Conservation (phyloP, 768 basidiomycete genomes). For the Collybia mongolica region DNA sequence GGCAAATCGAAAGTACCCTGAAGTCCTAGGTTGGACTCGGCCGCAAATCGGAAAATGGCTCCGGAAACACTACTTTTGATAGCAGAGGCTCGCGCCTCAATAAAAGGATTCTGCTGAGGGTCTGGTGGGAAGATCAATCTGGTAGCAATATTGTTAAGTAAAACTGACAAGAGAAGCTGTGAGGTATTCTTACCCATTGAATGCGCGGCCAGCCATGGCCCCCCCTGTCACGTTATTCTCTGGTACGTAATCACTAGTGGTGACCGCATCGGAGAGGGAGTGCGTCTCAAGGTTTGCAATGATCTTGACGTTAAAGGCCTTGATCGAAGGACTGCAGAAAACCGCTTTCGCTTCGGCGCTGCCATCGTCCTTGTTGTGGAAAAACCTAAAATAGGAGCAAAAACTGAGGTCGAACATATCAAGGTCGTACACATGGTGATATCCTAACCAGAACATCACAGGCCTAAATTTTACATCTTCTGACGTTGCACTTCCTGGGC, state of each 20-base stretch:
- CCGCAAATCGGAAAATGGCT: slow-evolving; percentile 56
- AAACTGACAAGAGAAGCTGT: neutral
- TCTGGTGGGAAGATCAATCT: slow-evolving; percentile 42
- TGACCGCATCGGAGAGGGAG: slow-evolving; percentile 35
- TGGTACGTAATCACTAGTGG: slow-evolving; percentile 22
- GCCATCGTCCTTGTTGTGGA: slow-evolving; percentile 27
- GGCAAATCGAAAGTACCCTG: slow-evolving; percentile 45
- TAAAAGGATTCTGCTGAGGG: slow-evolving; percentile 36
- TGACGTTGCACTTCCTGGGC: slow-evolving; percentile 28
- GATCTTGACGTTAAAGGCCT: slow-evolving; percentile 39
- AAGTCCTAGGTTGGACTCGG: slow-evolving; percentile 36
- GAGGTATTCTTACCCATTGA: slow-evolving; percentile 50
- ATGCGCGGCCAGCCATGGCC: slow-evolving; percentile 44
- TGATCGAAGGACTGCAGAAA: slow-evolving; percentile 57
- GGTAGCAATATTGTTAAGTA: neutral
- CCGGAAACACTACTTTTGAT: slow-evolving; percentile 55
- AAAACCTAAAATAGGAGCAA: slow-evolving; percentile 32
- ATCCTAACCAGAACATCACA: slow-evolving; percentile 58
- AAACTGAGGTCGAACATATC: neutral
- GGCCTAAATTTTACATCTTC: slow-evolving; percentile 40
- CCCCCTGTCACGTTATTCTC: slow-evolving; percentile 53
- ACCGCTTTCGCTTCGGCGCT: slow-evolving; percentile 44
- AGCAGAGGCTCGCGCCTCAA: slow-evolving; percentile 49
- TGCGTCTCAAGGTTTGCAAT: slow-evolving; percentile 42
- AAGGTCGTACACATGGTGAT: slow-evolving; percentile 18